Base-by-base conservation (phyloP, 2,329 filamentous ascomycete species). In the Aspergillus pseudoterreus region DNA sequence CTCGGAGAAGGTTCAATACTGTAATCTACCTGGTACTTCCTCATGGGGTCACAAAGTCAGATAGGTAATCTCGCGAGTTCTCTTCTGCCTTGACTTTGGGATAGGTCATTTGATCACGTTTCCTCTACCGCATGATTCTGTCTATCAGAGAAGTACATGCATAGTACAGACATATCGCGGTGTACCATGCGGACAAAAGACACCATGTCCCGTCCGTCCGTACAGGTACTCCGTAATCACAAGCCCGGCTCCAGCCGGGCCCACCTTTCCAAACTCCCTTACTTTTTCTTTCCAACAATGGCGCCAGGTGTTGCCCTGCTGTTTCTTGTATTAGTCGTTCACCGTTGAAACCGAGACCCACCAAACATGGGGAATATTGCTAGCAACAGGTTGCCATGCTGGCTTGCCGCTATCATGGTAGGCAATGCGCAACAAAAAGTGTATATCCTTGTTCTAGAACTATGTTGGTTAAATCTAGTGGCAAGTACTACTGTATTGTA, bases 311-410 rank as follows among this genome's bases (percentile, higher is more conserved):
- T 11, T 11, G 9, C 10, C 3, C 27, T 9, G 10, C 9, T 30
- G 27, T 42, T 17, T 21, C 17, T 8, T 42, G 15, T 11, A 19
- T 21, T 42, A 3, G 39, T 42, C 19, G 15, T 39, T 45, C 50
- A 33, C 44, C 42, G 51, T 53, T 47, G 21, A 43, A 51, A 19
- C 22, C 33, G 46, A 51, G 55, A 52, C 55, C 55, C 55, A 56
- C 55, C 24, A 41, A 56, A 57, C 43, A 55, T 53, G 55, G 53
- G 55, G 55, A 42, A 44, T 48, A 38, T 30, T 9, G 8, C 27
- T 30, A 30, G 27, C 27, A 30, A 30, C 27, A 30, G 27, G 27
- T 30, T 30, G 27, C 27, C 27, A 30, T 30, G 27, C 32, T 41
- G 42, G 17, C 50, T 38, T 10, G 22, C 35, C 15, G 35, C 15